Percentiles rank a stretch among this genome's conserved stretches.
Conservation (phyloP, 257 asterid genomes). For the Petunia secreta region DNA sequence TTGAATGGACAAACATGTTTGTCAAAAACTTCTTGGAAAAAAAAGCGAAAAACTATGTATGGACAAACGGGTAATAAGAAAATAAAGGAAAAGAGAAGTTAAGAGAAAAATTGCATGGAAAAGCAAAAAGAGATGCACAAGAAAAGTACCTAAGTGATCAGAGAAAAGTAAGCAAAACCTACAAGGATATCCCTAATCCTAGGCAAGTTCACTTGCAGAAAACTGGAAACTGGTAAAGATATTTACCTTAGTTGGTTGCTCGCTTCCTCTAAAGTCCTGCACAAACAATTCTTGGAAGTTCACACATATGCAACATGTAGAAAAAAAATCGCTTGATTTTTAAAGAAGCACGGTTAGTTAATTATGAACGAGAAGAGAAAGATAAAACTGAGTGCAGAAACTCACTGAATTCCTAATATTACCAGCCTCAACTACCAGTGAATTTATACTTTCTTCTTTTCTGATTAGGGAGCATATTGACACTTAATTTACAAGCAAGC, state of each 20-base stretch:
- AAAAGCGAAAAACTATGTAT: not conserved
- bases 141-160: not conserved
- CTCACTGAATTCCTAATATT: not conserved
- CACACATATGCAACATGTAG: not conserved
- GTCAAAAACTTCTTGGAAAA: too few species aligned
- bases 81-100: not conserved
- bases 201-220: not conserved
- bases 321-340: not conserved
- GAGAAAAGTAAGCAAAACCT: not conserved
- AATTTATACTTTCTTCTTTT: not conserved
- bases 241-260: constrained; percentile 57
- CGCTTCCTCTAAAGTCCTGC: constrained; percentile 58
- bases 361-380: not conserved
- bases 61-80: not conserved
- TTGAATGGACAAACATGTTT: too few species aligned
- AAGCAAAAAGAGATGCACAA: not conserved
- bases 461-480: not conserved
- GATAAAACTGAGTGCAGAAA: not conserved
- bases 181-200: not conserved
- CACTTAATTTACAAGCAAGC: not conserved
- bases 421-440: not conserved
- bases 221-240: constrained; percentile 20
- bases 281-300: constrained; percentile 24
- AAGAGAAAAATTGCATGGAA: not conserved
- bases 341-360: not conserved